These are phyloP conservation scores for Talaromyces marneffei DNA, from an alignment of 2,329 filamentous ascomycete species.

Conservation along the genomic window DNA sequence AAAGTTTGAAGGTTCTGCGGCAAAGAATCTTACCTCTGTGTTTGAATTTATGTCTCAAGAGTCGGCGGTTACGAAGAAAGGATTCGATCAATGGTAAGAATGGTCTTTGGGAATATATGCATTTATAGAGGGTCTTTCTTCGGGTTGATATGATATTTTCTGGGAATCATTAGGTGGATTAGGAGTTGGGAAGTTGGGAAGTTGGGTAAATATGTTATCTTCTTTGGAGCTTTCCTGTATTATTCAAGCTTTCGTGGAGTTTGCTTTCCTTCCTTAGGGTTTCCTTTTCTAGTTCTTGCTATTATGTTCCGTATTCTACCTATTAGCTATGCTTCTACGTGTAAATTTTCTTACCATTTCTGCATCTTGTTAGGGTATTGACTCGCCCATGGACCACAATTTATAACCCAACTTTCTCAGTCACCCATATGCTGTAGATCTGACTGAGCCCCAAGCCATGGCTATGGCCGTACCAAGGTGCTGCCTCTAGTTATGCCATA, in stretches of 20 bases:
- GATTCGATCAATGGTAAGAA: background rate
- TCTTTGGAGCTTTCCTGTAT: too few relatives aligned
- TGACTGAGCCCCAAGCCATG: background rate
- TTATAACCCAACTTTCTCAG: background rate
- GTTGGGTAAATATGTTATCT: too few relatives aligned
- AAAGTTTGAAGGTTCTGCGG: background rate
- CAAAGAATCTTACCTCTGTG: slow-evolving; percentile 5
- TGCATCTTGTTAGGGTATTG: background rate
- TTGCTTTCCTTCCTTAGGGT: background rate
- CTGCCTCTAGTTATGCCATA: background rate
- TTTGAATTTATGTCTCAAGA: slow-evolving; percentile 7
- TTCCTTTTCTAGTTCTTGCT: background rate
- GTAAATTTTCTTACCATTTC: background rate
- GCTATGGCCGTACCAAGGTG: background rate
- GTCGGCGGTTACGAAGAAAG: background rate
- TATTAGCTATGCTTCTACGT: background rate
- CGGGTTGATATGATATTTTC: background rate
- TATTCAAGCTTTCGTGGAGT: background rate
- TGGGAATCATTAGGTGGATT: background rate
- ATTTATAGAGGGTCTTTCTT: background rate
- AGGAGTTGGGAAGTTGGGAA: background rate
- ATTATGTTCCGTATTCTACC: background rate
- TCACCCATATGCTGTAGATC: background rate
- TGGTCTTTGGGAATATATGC: background rate
- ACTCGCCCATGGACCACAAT: background rate